phyloP scores from a whole-genome alignment of 2,329 filamentous ascomycete species.

The Piedraia hortae region DNA sequence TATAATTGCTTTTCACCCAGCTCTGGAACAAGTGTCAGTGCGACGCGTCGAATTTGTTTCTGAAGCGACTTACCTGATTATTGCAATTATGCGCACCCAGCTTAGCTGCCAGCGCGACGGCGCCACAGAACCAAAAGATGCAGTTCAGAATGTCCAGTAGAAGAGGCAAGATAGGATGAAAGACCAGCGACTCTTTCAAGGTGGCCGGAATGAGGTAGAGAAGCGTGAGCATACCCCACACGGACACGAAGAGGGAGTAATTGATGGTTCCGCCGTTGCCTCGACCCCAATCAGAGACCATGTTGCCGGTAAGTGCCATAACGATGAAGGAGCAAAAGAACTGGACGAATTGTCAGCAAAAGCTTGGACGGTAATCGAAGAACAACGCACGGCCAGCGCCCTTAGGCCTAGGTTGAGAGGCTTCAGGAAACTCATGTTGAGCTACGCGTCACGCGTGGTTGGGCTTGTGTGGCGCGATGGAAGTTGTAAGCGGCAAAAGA shows the following conservation, averaged over 20 bases:
- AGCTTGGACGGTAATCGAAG: not conserved
- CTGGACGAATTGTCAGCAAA: constrained; percentile 12
- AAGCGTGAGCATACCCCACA: constrained; percentile 35
- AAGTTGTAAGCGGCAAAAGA: too few relatives aligned
- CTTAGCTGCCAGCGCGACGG: constrained; percentile 41
- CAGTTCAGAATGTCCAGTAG: constrained; percentile 30
- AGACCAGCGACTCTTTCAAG: constrained; percentile 25
- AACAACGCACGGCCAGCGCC: constrained; percentile 1
- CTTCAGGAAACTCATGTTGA: too few relatives aligned
- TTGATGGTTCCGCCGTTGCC: constrained; percentile 30
- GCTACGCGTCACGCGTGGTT: too few relatives aligned
- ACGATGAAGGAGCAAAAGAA: constrained; percentile 32
- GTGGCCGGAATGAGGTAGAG: constrained; percentile 32
- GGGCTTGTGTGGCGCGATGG: too few relatives aligned
- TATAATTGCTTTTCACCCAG: constrained; percentile 15
- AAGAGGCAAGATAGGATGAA: constrained; percentile 25
- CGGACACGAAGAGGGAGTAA: constrained; percentile 41
- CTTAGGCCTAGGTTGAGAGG: too few relatives aligned
- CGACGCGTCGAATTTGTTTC: not conserved
- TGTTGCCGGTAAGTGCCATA: constrained; percentile 34
- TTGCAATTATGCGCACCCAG: constrained; percentile 41
- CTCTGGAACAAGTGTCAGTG: constrained; percentile 4
- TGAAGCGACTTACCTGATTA: constrained; percentile 21
- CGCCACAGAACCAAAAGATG: constrained; percentile 43
- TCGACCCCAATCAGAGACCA: constrained; percentile 24